phyloP scores from a whole-genome alignment of 2,329 filamentous ascomycete species.

The Fusarium denticulatum region DNA sequence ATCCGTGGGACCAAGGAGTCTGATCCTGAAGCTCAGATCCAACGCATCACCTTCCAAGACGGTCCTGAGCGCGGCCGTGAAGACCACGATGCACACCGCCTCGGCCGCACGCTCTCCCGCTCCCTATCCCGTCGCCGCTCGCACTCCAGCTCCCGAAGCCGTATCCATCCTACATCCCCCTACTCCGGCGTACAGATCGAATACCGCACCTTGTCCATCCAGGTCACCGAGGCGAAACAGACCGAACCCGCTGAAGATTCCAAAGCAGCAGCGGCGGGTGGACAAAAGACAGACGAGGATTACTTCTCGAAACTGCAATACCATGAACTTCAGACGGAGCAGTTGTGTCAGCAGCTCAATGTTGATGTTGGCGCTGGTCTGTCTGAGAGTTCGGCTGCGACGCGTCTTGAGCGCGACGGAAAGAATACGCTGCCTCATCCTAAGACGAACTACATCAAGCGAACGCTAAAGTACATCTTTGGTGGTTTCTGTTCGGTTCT shows the following conservation, averaged over 20 bases:
- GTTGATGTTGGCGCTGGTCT: constrained; percentile 49
- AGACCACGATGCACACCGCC: constrained; percentile 2
- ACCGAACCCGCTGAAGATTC: constrained; percentile 30
- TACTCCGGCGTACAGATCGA: constrained; percentile 52
- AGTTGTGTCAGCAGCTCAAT: constrained; percentile 53
- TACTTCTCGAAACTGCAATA: constrained; percentile 55
- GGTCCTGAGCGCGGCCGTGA: constrained; percentile 6
- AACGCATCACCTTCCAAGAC: constrained; percentile 36
- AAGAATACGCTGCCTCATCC: constrained; percentile 53
- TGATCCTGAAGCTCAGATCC: constrained; percentile 30
- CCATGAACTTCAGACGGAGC: constrained; percentile 49
- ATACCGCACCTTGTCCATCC: constrained; percentile 54
- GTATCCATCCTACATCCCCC: constrained; percentile 45
- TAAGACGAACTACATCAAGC: constrained; percentile 55
- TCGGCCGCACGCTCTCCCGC: constrained; percentile 23
- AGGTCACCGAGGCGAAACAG: constrained; percentile 51
- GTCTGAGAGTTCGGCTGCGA: constrained; percentile 46
- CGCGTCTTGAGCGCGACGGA: constrained; percentile 53
- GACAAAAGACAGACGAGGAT: constrained; percentile 51
- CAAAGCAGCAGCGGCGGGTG: constrained; percentile 40
- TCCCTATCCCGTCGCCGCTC: constrained; percentile 35
- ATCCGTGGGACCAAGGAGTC: constrained; percentile 22
- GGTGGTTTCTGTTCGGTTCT: constrained; percentile 60
- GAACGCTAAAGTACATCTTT: constrained; percentile 55
- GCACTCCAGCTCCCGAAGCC: constrained; percentile 35